Percentiles rank a stretch among this genome's conserved stretches.
phyloP scores from a whole-genome alignment of 306 rosid species.

The Senna siamea region DNA sequence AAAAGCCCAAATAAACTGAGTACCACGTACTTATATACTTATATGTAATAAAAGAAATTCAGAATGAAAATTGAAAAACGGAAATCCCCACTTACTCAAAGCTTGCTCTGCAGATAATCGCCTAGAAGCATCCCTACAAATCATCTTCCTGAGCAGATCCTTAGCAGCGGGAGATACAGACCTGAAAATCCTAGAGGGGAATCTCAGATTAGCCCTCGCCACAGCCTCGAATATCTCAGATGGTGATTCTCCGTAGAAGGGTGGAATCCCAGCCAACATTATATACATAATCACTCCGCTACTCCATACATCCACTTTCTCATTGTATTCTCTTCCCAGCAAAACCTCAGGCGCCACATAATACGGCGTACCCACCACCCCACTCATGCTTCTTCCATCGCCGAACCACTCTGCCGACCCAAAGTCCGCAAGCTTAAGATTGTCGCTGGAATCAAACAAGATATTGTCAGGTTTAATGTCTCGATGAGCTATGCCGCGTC shows the following conservation, averaged over 20 bases:
- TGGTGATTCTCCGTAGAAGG: constrained; percentile 77
- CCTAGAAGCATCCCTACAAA: constrained; percentile 66
- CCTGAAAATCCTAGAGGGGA: constrained; percentile 75
- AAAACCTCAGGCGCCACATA: constrained; percentile 89
- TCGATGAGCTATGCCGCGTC: constrained; percentile 69
- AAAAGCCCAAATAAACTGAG: too few species aligned
- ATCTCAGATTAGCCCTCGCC: constrained; percentile 73
- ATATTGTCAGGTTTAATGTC: constrained; percentile 82
- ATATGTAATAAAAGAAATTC: too few species aligned
- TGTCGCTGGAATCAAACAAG: constrained; percentile 57
- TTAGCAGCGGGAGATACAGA: constrained; percentile 71
- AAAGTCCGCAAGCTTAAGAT: constrained; percentile 75
- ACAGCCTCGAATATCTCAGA: constrained; percentile 76
- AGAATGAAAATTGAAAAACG: too few species aligned
- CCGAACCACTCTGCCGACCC: constrained; percentile 85
- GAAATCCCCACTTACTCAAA: constrained; percentile 52
- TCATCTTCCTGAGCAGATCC: constrained; percentile 88
- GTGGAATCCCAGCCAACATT: constrained; percentile 81
- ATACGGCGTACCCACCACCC: constrained; percentile 92
- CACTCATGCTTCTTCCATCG: constrained; percentile 54
- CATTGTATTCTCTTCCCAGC: constrained; percentile 65
- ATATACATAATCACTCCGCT: constrained; percentile 75
- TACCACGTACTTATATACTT: too few species aligned
- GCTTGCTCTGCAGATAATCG: constrained; percentile 84
- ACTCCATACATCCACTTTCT: constrained; percentile 89